These are phyloP conservation scores for Silene coronaria DNA, from an alignment of 179 eudicot genomes.

Conservation along the genomic window DNA sequence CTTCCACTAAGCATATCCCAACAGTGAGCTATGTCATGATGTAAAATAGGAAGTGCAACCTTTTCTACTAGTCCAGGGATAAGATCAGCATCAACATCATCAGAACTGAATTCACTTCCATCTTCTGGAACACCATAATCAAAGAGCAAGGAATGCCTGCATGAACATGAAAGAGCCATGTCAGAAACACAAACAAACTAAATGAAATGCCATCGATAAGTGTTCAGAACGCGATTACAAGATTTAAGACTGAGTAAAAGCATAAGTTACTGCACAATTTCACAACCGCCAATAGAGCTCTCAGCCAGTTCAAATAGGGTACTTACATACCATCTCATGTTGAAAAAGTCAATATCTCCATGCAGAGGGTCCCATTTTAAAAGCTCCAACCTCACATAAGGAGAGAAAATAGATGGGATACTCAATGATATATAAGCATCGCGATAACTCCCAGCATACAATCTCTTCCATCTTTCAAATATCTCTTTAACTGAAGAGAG, in stretches of 20 bases:
- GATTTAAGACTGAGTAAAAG: constrained; percentile 10
- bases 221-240: background rate
- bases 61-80: constrained; percentile 86
- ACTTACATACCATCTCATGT: constrained; percentile 82
- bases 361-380: constrained; percentile 95
- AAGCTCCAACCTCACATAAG: constrained; percentile 93
- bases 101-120: constrained; percentile 47
- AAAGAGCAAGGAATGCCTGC: constrained; percentile 76
- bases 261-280: constrained; percentile 6
- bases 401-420: constrained; percentile 83
- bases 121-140: constrained; percentile 72
- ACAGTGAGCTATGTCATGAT: constrained; percentile 63
- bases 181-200: constrained; percentile 18
- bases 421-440: constrained; percentile 89
- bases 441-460: constrained; percentile 60
- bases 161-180: constrained; percentile 5
- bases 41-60: constrained; percentile 84
- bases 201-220: background rate
- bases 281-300: constrained; percentile 18
- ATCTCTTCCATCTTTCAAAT: constrained; percentile 78
- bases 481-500: constrained; percentile 65
- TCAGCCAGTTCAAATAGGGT: constrained; percentile 24
- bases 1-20: constrained; percentile 86
- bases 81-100: constrained; percentile 83
- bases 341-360: constrained; percentile 64